These are phyloP conservation scores for Aspergillus avenaceus DNA, from an alignment of 495 filamentous ascomycete genomes.

Conservation along the genomic window DNA sequence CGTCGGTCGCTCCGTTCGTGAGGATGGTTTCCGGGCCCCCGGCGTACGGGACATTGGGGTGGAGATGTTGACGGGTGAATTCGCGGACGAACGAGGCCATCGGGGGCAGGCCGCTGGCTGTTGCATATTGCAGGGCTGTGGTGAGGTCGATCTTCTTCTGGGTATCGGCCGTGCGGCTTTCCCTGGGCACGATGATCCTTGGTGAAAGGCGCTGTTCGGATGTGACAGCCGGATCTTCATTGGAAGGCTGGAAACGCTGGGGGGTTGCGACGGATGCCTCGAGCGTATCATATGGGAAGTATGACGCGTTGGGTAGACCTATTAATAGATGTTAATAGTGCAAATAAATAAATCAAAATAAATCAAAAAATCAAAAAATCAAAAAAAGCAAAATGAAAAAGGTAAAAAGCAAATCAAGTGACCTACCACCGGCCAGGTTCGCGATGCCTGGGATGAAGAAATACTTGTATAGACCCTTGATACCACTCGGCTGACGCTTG, in stretches of 20 bases:
- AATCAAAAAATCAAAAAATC: too few species aligned
- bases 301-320: conserved; percentile 74
- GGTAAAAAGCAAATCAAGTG: not conserved
- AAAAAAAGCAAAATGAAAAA: not conserved
- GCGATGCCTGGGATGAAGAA: conserved; percentile 74
- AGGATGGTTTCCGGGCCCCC: conserved; percentile 72
- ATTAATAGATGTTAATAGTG: not conserved
- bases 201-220: conserved; percentile 28
- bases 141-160: conserved; percentile 70
- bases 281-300: conserved; percentile 89
- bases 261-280: conserved; percentile 74
- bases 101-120: conserved; percentile 69
- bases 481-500: conserved; percentile 54
- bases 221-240: conserved; percentile 47
- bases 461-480: conserved; percentile 84
- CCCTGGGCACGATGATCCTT: conserved; percentile 68
- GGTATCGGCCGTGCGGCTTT: conserved; percentile 46
- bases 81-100: conserved; percentile 70
- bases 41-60: conserved; percentile 75
- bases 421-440: conserved; percentile 80
- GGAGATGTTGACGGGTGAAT: conserved; percentile 71
- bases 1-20: conserved; percentile 80
- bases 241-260: conserved; percentile 65
- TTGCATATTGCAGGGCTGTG: conserved; percentile 83
- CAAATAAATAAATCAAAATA: too few species aligned